These are phyloP conservation scores for Pharnaceum exiguum DNA, from an alignment of 148 eudicot genomes.

Conservation along the genomic window DNA sequence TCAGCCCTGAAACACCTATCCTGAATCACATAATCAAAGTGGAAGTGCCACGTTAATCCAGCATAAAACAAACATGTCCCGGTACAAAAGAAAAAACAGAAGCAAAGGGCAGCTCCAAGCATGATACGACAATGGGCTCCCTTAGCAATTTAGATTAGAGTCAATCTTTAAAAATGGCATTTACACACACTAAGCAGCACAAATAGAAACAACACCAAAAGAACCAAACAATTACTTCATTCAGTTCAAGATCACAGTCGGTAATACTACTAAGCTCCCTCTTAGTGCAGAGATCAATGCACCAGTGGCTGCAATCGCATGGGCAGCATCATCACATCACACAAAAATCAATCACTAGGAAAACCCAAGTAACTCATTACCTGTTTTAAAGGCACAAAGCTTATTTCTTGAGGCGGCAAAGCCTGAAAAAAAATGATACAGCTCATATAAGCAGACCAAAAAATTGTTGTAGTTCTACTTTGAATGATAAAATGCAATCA, in stretches of 20 bases:
- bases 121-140: too few species aligned
- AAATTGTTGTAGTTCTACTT: background rate
- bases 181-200: too few species aligned
- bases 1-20: slow-evolving; percentile 70
- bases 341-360: background rate
- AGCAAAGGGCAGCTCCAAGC: too few species aligned
- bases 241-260: too few species aligned
- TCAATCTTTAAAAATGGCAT: too few species aligned
- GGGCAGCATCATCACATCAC: background rate
- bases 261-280: too few species aligned
- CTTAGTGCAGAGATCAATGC: too few species aligned
- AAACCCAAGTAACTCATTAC: slow-evolving; percentile 25
- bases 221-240: too few species aligned
- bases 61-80: background rate
- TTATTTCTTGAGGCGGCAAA: slow-evolving; percentile 63
- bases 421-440: slow-evolving; percentile 47
- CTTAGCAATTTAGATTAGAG: too few species aligned
- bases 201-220: too few species aligned
- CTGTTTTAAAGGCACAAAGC: slow-evolving; percentile 83
- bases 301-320: background rate
- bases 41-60: background rate
- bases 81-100: background rate
- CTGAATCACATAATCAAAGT: slow-evolving; percentile 28
- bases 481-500: background rate
- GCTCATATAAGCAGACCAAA: background rate